Conservation (phyloP, 1,284 basidiomycete genomes). For the Vanrija sp. region DNA sequence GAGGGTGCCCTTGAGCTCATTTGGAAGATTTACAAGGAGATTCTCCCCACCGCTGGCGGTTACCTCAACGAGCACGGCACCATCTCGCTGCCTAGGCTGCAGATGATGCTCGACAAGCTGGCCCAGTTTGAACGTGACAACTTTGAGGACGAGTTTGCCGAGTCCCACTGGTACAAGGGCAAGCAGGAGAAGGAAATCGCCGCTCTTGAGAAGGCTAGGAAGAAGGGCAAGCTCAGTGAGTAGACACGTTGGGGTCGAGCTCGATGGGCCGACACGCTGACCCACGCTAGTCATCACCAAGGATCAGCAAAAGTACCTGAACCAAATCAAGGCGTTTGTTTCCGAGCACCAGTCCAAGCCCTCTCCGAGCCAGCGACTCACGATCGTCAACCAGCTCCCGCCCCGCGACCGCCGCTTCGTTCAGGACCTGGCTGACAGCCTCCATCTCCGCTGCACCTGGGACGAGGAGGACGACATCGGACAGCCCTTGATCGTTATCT, state of each 20-base stretch:
- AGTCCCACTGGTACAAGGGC: constrained; percentile 83
- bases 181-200: constrained; percentile 72
- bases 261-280: not conserved
- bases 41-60: constrained; percentile 76
- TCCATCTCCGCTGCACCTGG: constrained; percentile 74
- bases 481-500: constrained; percentile 51
- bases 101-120: constrained; percentile 85
- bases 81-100: constrained; percentile 75
- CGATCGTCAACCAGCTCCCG: constrained; percentile 70
- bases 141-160: constrained; percentile 85
- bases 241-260: no score
- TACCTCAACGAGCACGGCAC: constrained; percentile 89
- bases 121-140: constrained; percentile 78
- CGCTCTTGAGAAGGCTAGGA: constrained; percentile 48
- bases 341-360: constrained; percentile 54
- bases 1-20: constrained; percentile 89
- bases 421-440: constrained; percentile 63
- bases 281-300: constrained; percentile 62
- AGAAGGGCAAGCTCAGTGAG: constrained; percentile 45
- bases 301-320: constrained; percentile 70
- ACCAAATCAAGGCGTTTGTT: constrained; percentile 70
- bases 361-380: constrained; percentile 52
- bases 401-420: constrained; percentile 76
- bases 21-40: constrained; percentile 91
- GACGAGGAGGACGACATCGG: constrained; percentile 85